Base-by-base conservation (phyloP, 441 rosid species). In the Breynia disticha region DNA sequence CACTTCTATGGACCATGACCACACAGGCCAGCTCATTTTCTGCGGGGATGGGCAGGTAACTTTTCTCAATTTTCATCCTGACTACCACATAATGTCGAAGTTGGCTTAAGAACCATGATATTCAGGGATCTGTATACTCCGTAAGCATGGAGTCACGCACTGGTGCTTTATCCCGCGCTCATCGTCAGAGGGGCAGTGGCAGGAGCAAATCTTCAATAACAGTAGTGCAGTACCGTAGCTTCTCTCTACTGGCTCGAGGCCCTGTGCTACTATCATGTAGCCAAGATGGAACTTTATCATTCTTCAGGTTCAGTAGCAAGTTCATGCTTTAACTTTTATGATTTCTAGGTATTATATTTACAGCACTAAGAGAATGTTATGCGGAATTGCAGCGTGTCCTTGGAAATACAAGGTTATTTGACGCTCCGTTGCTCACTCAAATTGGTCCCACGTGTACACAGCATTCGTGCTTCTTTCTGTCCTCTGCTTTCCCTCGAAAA, bases 1-100 rank as follows among this genome's bases (percentile, higher is more conserved):
- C 56, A 86, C 96, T 42, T 62, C 98, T 15, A 82, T 88, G 97
- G 98, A 91, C 70, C 91, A 91, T 58, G 98, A 91, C 68, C 98
- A 91, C 73, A 80, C 98, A 42, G 97, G 98, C 74, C 94, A 86
- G 42, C 81, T 86, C 32, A 72, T 91, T 62, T 91, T 91, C 77
- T 91, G 97, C 50, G 97, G 98, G 45, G 98, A 91, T 76, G 86
- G 72, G 15, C 84, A 77, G 83, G 98, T 86, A 48, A 63, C 11
- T 48, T 54, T 67, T 57, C 56, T 48, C 12, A 39, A 20, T 54
- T 18, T 20, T 46, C 24, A 24, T 35, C 13, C 35, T 59, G 20
- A 2, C 46, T 22, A 21, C 35, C 3, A 2, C 35, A 9, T 28
- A 28, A 28, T 28, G 8, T 2, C 35, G 8, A 28, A 28, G 35